Percentiles rank a stretch among this genome's conserved stretches.
These are phyloP conservation scores for Phoma sp. DNA, from an alignment of 2,329 filamentous ascomycete species.

Conservation along the genomic window DNA sequence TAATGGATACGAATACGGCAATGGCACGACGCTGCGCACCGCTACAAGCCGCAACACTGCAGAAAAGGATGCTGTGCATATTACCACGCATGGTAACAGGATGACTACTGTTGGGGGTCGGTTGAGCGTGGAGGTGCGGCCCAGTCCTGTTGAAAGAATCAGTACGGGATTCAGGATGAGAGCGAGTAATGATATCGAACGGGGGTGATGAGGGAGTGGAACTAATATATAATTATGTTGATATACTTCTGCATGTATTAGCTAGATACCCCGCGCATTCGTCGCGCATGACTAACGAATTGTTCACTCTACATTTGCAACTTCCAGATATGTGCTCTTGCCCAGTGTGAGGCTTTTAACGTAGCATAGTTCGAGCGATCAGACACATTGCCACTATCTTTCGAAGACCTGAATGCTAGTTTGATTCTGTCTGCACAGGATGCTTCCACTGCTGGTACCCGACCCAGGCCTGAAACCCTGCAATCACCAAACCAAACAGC, in stretches of 20 bases:
- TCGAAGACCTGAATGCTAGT: too few species aligned
- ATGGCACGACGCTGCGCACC: conserved; percentile 28
- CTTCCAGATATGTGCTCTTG: too few species aligned
- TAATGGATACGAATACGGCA: conserved; percentile 19
- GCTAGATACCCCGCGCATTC: too few species aligned
- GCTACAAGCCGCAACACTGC: conserved; percentile 43
- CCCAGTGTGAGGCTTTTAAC: too few species aligned
- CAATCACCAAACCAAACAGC: conserved; percentile 29
- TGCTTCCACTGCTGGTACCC: conserved; percentile 44
- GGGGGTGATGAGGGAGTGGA: neutral
- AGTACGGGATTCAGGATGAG: conserved; percentile 46
- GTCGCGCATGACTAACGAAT: too few species aligned
- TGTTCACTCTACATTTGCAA: too few species aligned
- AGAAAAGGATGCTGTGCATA: conserved; percentile 19
- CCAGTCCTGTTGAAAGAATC: conserved; percentile 29
- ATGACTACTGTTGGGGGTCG: conserved; percentile 17
- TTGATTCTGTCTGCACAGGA: conserved; percentile 10
- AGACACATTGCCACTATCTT: too few species aligned
- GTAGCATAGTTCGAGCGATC: too few species aligned
- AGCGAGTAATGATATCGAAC: conserved; percentile 38
- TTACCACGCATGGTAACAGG: conserved; percentile 8
- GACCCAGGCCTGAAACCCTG: conserved; percentile 41
- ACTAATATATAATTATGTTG: too few species aligned
- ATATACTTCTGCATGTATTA: too few species aligned
- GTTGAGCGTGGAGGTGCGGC: conserved; percentile 28